A percentile compares a stretch with the other conserved stretches of the same genome.
phyloP scores from a whole-genome alignment of 495 filamentous ascomycete species.

The Penicillium desertorum region DNA sequence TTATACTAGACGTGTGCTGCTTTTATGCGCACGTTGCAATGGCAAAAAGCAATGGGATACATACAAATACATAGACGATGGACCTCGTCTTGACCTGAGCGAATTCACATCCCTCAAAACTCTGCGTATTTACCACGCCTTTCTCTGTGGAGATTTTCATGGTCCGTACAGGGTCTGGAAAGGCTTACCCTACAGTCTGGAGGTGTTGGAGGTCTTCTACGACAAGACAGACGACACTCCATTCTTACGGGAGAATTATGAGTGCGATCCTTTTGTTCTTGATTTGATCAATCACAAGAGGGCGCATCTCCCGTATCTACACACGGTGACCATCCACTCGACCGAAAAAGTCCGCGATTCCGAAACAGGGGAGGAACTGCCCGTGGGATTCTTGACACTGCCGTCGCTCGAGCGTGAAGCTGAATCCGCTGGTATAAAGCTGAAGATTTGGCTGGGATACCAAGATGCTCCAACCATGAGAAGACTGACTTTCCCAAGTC shows the following conservation, averaged over 20 bases:
- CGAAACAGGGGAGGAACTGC: neutral
- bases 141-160: slow-evolving; percentile 17
- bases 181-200: slow-evolving; percentile 16
- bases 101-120: slow-evolving; percentile 19
- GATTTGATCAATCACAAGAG: slow-evolving; percentile 5
- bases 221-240: slow-evolving; percentile 14
- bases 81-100: slow-evolving; percentile 19
- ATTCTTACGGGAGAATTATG: neutral
- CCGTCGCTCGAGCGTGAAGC: neutral
- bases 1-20: slow-evolving; percentile 21
- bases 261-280: neutral
- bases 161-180: slow-evolving; percentile 11
- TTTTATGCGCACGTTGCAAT: slow-evolving; percentile 21
- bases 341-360: neutral
- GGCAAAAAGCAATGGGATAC: slow-evolving; percentile 20
- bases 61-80: slow-evolving; percentile 9
- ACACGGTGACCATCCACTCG: slow-evolving; percentile 1
- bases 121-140: slow-evolving; percentile 20
- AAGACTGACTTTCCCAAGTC: slow-evolving; percentile 2
- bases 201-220: slow-evolving; percentile 22
- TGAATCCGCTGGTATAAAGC: slow-evolving; percentile 1
- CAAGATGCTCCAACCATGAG: slow-evolving; percentile 1
- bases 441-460: slow-evolving; percentile 1
- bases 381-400: neutral
- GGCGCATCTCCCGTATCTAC: neutral